These are phyloP conservation scores for Ascochyta pisi DNA, from an alignment of 2,329 filamentous ascomycete species.

Conservation along the genomic window DNA sequence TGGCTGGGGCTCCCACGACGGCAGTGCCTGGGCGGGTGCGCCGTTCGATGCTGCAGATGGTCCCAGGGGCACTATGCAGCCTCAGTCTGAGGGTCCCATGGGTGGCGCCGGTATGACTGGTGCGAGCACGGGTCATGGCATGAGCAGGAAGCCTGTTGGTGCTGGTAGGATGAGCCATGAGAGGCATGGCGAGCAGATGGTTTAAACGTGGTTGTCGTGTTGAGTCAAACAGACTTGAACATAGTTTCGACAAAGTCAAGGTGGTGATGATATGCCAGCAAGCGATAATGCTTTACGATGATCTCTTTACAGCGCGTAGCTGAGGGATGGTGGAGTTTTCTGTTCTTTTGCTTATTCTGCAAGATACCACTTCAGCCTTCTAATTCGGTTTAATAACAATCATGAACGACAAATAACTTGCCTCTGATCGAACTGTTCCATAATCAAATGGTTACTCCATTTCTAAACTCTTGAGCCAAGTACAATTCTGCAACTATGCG, in stretches of 20 bases:
- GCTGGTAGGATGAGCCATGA: conserved; percentile 22
- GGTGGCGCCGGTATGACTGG: conserved; percentile 32
- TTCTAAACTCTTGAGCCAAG: no score
- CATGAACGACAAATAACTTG: background rate
- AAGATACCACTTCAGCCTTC: conserved; percentile 14
- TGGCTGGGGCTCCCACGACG: conserved; percentile 62
- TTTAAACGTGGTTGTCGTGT: conserved; percentile 20
- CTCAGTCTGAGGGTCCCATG: conserved; percentile 37
- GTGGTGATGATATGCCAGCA: background rate
- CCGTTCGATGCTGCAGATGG: conserved; percentile 53
- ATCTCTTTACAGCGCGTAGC: background rate
- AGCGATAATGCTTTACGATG: background rate
- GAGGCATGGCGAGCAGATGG: conserved; percentile 36
- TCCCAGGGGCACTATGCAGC: conserved; percentile 43
- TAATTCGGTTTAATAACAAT: background rate
- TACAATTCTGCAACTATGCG: no score
- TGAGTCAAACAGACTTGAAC: no score
- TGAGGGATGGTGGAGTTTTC: background rate
- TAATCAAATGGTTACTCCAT: no score
- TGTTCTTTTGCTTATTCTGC: background rate
- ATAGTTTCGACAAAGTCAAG: no score
- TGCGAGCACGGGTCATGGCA: conserved; percentile 28
- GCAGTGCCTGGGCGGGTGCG: conserved; percentile 50
- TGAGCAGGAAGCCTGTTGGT: conserved; percentile 43
- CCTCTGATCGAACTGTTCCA: no score